Conservation (phyloP, 2,329 filamentous ascomycete species). For the Arthroderma sp. region DNA sequence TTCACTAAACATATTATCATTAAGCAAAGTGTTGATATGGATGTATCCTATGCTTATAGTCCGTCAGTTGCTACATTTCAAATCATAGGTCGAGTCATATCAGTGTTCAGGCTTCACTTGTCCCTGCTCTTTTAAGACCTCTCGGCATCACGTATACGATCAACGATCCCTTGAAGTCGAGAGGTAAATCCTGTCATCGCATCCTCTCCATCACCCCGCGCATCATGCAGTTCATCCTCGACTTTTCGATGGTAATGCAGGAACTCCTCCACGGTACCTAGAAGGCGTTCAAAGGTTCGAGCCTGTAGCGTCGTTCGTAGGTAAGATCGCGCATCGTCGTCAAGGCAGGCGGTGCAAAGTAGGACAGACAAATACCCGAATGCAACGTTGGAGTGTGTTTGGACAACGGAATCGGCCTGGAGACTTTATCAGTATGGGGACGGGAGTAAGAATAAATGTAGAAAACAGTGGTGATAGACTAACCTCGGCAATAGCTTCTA, state of each 20-base stretch:
- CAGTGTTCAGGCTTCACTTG: not conserved
- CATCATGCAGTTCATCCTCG: slow-evolving; percentile 37
- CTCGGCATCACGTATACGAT: slow-evolving; percentile 27
- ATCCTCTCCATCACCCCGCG: slow-evolving; percentile 32
- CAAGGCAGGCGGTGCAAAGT: slow-evolving; percentile 66
- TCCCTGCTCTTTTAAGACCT: not conserved
- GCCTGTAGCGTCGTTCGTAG: slow-evolving; percentile 36
- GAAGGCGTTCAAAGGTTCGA: slow-evolving; percentile 38
- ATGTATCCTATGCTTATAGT: not conserved
- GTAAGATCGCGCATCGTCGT: slow-evolving; percentile 32
- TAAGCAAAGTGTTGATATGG: no score
- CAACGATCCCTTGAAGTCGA: slow-evolving; percentile 43
- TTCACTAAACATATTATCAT: no score
- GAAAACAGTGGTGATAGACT: slow-evolving; percentile 22
- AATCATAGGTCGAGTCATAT: not conserved
- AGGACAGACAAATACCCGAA: slow-evolving; percentile 78
- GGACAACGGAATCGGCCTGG: slow-evolving; percentile 47
- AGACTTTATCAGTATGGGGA: not conserved
- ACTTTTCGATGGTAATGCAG: slow-evolving; percentile 48
- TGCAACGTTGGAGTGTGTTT: slow-evolving; percentile 67
- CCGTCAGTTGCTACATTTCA: not conserved
- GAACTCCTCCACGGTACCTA: slow-evolving; percentile 51
- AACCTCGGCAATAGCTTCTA: slow-evolving; percentile 57
- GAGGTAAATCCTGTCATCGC: slow-evolving; percentile 42
- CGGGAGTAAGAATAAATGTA: slow-evolving; percentile 12